Evolutionary conservation across 768 basidiomycete species (phyloP).

Genomic region (Auriscalpium orientale): DNA sequence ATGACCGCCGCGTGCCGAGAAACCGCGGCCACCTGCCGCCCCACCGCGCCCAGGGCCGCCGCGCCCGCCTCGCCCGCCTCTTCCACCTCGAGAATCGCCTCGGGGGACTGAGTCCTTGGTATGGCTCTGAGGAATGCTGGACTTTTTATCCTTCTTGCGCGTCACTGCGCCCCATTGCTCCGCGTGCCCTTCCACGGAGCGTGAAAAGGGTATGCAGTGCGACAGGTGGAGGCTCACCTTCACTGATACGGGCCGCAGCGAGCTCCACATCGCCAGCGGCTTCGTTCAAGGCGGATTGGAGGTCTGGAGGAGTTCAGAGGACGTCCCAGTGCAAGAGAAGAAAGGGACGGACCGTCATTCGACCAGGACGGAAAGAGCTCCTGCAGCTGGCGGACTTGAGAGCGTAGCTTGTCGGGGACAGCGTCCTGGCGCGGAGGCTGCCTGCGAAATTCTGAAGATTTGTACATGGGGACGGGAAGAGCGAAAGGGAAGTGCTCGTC

Average conservation of each 20-base stretch:
- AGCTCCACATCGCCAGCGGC: slow-evolving; percentile 59
- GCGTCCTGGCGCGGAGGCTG: slow-evolving; percentile 18
- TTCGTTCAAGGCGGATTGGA: slow-evolving; percentile 61
- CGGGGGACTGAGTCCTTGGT: slow-evolving; percentile 46
- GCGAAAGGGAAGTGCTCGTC: not conserved
- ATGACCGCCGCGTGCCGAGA: slow-evolving; percentile 42
- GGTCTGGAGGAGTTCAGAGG: slow-evolving; percentile 35
- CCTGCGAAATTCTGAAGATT: slow-evolving; percentile 25
- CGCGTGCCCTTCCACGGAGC: slow-evolving; percentile 45
- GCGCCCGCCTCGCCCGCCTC: slow-evolving; percentile 58
- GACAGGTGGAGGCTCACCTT: slow-evolving; percentile 39
- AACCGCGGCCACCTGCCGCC: slow-evolving; percentile 33
- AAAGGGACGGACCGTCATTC: slow-evolving; percentile 44
- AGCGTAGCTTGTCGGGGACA: slow-evolving; percentile 35
- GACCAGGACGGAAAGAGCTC: slow-evolving; percentile 68
- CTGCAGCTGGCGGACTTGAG: slow-evolving; percentile 53
- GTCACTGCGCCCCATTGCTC: slow-evolving; percentile 80
- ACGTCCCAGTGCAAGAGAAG: slow-evolving; percentile 20
- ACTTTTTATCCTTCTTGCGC: slow-evolving; percentile 85
- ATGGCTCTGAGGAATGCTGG: slow-evolving; percentile 29
- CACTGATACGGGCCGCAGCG: slow-evolving; percentile 67
- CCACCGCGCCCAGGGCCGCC: slow-evolving; percentile 36
- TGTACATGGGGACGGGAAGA: slow-evolving; percentile 7
- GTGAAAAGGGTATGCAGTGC: slow-evolving; percentile 15
- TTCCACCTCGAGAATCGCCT: slow-evolving; percentile 52